These are phyloP conservation scores for Penicillium glabrum DNA, from an alignment of 2,329 filamentous ascomycete species.

Conservation along the genomic window DNA sequence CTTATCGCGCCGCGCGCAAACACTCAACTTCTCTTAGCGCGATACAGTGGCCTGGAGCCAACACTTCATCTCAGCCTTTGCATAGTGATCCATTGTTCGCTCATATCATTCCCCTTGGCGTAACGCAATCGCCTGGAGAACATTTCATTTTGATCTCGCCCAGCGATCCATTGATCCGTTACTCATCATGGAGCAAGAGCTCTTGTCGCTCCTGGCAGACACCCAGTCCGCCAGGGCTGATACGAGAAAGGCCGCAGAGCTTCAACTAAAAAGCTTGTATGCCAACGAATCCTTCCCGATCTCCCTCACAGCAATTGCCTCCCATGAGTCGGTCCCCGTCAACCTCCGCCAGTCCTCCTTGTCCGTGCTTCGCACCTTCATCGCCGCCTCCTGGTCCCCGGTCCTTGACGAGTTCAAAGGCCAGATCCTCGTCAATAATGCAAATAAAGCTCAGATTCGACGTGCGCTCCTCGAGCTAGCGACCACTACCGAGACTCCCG, in stretches of 20 bases:
- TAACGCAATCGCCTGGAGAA: background rate
- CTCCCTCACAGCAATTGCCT: constrained; percentile 76
- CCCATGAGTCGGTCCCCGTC: constrained; percentile 69
- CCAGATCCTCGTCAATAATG: constrained; percentile 68
- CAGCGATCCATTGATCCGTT: constrained; percentile 6
- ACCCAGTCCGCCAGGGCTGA: constrained; percentile 76
- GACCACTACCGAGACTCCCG: constrained; percentile 66
- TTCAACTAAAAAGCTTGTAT: constrained; percentile 72
- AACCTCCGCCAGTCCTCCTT: constrained; percentile 82
- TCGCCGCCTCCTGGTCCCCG: constrained; percentile 79
- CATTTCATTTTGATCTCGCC: background rate
- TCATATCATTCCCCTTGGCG: background rate
- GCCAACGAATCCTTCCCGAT: constrained; percentile 70
- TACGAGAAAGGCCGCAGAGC: constrained; percentile 82
- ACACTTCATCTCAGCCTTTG: background rate
- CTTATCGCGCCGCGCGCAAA: constrained; percentile 15
- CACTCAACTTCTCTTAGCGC: constrained; percentile 1
- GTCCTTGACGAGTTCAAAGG: constrained; percentile 70
- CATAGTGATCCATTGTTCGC: background rate
- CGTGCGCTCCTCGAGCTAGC: constrained; percentile 74
- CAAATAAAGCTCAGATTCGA: constrained; percentile 71
- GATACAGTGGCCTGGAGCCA: background rate
- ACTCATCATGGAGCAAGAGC: constrained; percentile 79
- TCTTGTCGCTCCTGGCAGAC: constrained; percentile 82
- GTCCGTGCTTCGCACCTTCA: constrained; percentile 76